Base-by-base conservation (phyloP, 2,329 filamentous ascomycete species). In the Chaetothyriales sp. region DNA sequence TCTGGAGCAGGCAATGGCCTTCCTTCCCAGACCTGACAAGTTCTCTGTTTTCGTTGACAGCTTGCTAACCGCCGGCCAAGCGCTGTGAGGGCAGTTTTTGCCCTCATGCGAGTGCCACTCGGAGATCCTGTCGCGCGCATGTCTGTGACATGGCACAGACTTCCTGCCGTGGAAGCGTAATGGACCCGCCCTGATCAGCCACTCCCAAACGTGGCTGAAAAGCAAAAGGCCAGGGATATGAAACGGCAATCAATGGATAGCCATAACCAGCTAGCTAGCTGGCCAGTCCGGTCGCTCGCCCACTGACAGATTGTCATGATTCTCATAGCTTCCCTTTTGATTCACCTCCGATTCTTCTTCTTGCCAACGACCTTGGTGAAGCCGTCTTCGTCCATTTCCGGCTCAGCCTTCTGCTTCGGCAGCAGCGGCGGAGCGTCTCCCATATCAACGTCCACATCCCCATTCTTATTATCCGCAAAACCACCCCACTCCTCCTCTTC, bases 341-440 rank as follows among this genome's bases (percentile, higher is more conserved):
- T n/a, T 12, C n/a, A 26, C 36, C 10, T 55, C 62, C 61, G 64
- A 64, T 70, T 74, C 70, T 73, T 76, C 73, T 79, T 84, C 70
- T 80, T 84, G 61, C 77, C 75, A 50, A 80, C 76, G 57, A 88
- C 84, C 66, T 77, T 86, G 15, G 80, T 86, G 64, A 90, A 90
- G 3, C 85, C 85, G 62, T 90, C 85, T 58, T 88, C 84, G 65
- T 90, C 85, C 45, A 89, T 73, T 64, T 86, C 79, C 0, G 84
- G 83, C 62, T 77, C 75, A 15, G 72, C 66, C 68, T 80, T 85
- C 65, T 85, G 79, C 64, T 74, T 80, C 12, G 72, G 70, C 45
- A 64, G 70, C 45, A 64, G 71, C 42, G 72, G 63, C 6, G 83
- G 80, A 36, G 83, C 84, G 54, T 87, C 83, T 43, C 71, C 76